Conservation (phyloP, 768 basidiomycete genomes). For the Suillus occidentalis region DNA sequence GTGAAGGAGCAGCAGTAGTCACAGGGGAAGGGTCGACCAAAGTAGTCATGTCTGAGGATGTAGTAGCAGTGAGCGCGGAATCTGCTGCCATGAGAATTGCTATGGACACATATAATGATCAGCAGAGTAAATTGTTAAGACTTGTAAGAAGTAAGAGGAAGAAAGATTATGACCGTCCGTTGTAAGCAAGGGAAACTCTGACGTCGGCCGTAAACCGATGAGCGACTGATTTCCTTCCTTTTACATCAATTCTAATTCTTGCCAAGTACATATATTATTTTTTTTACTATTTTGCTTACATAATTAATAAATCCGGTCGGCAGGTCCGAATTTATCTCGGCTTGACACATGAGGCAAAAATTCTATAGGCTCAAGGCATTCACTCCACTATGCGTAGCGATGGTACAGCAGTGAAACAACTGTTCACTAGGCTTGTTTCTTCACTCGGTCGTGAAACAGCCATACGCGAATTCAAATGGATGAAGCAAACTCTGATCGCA, state of each 20-base stretch:
- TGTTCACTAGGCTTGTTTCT: conserved; percentile 31
- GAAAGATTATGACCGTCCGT: background rate
- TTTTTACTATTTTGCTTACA: conserved; percentile 5
- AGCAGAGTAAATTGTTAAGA: background rate
- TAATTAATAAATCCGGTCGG: conserved; percentile 11
- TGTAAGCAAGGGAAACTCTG: conserved; percentile 12
- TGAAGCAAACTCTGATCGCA: conserved; percentile 34
- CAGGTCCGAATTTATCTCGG: conserved; percentile 1
- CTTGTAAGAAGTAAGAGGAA: background rate
- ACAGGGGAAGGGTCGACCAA: conserved; percentile 11
- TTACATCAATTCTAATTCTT: conserved; percentile 12
- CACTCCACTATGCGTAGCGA: conserved; percentile 5
- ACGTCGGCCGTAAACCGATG: conserved; percentile 23
- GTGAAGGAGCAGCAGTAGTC: conserved; percentile 14
- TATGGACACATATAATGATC: conserved; percentile 16
- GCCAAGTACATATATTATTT: background rate
- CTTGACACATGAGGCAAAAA: conserved; percentile 10
- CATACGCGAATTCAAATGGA: conserved; percentile 49
- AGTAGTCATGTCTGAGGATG: conserved; percentile 12
- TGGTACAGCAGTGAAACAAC: conserved; percentile 14
- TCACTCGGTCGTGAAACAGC: conserved; percentile 37
- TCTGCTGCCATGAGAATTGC: conserved; percentile 8
- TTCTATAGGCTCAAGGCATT: conserved; percentile 10
- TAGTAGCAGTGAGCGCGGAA: conserved; percentile 2
- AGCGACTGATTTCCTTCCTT: conserved; percentile 9